Evolutionary conservation across 2,329 filamentous ascomycete genomes (phyloP).

Genomic region (Dryadomyces quercus-mongolicae): DNA sequence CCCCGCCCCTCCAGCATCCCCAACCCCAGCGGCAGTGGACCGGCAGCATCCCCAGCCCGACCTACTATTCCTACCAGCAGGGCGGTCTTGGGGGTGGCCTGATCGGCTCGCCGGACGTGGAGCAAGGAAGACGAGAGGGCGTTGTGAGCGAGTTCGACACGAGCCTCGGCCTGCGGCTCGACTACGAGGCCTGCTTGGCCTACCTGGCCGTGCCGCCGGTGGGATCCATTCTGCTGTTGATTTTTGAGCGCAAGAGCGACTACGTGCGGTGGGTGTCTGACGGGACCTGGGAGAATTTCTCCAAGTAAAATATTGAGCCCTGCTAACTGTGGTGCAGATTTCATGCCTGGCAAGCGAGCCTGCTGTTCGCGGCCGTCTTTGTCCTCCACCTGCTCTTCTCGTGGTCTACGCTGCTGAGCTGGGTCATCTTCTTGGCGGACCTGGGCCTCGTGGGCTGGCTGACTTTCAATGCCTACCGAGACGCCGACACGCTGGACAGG

Average conservation of each 20-base stretch:
- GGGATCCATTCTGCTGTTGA: constrained; percentile 70
- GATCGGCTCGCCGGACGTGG: constrained; percentile 12
- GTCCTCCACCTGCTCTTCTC: constrained; percentile 75
- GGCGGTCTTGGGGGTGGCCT: constrained; percentile 11
- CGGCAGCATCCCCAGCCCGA: constrained; percentile 26
- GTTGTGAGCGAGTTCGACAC: constrained; percentile 77
- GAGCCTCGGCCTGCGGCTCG: constrained; percentile 71
- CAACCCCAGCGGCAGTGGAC: constrained; percentile 47
- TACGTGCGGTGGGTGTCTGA: constrained; percentile 63
- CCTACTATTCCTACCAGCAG: constrained; percentile 17
- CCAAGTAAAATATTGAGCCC: no score
- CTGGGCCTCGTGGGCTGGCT: constrained; percentile 65
- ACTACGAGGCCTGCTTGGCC: constrained; percentile 82
- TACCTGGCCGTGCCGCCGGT: constrained; percentile 78
- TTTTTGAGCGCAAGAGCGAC: constrained; percentile 89
- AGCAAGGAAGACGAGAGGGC: constrained; percentile 34
- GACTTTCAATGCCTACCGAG: constrained; percentile 67
- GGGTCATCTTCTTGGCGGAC: constrained; percentile 69
- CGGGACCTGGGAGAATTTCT: no score
- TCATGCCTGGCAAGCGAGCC: constrained; percentile 88
- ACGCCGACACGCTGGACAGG: constrained; percentile 59
- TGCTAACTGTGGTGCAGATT: constrained; percentile 50
- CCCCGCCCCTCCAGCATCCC: constrained; percentile 36
- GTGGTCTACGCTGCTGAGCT: constrained; percentile 74
- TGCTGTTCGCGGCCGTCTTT: constrained; percentile 66